Evolutionary conservation across 352 stramenopile species (phyloP), one percentile per base, ranked within the genome.

Genomic region (Phytophthora fragariae): DNA sequence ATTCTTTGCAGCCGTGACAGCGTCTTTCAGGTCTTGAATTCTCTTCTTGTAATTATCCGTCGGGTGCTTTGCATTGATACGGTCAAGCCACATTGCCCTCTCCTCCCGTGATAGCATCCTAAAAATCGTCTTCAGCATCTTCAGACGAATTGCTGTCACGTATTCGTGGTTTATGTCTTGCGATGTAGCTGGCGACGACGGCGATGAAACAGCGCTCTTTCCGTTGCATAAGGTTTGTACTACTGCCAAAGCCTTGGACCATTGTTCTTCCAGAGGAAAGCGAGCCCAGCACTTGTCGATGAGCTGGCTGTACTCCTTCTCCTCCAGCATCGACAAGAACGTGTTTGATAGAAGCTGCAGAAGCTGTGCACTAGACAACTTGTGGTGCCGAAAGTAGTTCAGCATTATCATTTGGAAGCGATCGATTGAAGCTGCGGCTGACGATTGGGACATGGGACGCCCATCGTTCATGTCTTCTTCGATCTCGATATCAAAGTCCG

Each of bases 381-480:
- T 77, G 41, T 93, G 76, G 31, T 83, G 79, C 31, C 81, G 84
- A 4, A 91, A 44, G 19, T 88, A 91, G 52, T 86, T 93, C 74
- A 83, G 77, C 57, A 91, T 75, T 39, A 91, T 79, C 37, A 89
- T 68, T 69, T 91, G 80, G 53, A 93, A 89, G 24, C 78, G 71
- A 27, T 93, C 85, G 54, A 87, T 76, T 12, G 70, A 79, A 5
- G 58, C 69, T 19, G 72, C 55, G 1, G 57, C 62, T 0, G 66
- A 65, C 6, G 70, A 72, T 29, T 44, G 31, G 0, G 61, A 50
- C 3, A 56, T 41, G 0, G 60, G 65, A 9, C 69, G 61, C 5
- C 63, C 58, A 31, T 72, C 65, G 9, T 60, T 70, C 3, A 52
- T 24, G 15, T 83, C 83, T 12, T 75, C 68, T 8, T 68, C 61